Evolutionary conservation across 768 basidiomycete genomes (phyloP).

Genomic region (Chalciporus sphaerocephalus): DNA sequence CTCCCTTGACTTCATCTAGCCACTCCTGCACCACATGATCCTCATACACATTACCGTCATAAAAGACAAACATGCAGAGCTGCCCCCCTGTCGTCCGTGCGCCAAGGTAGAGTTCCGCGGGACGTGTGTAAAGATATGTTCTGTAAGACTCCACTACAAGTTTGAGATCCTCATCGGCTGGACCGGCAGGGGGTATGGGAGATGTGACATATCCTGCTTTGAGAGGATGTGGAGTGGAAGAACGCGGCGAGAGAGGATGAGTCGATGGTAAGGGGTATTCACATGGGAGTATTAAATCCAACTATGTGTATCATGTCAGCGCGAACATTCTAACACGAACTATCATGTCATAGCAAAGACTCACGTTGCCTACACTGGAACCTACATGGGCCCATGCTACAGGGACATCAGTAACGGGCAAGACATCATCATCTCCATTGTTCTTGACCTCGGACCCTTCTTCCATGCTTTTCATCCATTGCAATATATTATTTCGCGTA

Average conservation of each 20-base stretch:
- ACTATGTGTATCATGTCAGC: constrained; percentile 18
- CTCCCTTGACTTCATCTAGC: constrained; percentile 41
- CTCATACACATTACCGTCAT: constrained; percentile 46
- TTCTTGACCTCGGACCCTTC: background rate
- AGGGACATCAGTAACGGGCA: constrained; percentile 6
- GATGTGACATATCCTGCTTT: constrained; percentile 8
- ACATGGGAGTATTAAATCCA: constrained; percentile 33
- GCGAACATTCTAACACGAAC: background rate
- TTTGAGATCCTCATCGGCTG: constrained; percentile 3
- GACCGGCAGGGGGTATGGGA: background rate
- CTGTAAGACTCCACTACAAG: constrained; percentile 5
- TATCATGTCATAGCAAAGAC: background rate
- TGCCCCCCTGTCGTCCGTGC: constrained; percentile 32
- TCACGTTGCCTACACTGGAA: constrained; percentile 30
- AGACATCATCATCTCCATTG: background rate
- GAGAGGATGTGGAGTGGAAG: constrained; percentile 9
- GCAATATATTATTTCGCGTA: constrained; percentile 13
- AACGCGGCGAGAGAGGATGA: constrained; percentile 22
- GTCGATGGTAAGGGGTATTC: constrained; percentile 32
- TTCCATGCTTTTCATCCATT: constrained; percentile 20
- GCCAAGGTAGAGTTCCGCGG: constrained; percentile 43
- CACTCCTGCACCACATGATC: constrained; percentile 41
- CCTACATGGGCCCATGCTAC: constrained; percentile 14
- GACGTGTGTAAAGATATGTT: constrained; percentile 38
- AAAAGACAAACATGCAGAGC: constrained; percentile 33